phyloP scores from a whole-genome alignment of 176 grass and related monocot species.

The Bonia amplexicaulis region DNA sequence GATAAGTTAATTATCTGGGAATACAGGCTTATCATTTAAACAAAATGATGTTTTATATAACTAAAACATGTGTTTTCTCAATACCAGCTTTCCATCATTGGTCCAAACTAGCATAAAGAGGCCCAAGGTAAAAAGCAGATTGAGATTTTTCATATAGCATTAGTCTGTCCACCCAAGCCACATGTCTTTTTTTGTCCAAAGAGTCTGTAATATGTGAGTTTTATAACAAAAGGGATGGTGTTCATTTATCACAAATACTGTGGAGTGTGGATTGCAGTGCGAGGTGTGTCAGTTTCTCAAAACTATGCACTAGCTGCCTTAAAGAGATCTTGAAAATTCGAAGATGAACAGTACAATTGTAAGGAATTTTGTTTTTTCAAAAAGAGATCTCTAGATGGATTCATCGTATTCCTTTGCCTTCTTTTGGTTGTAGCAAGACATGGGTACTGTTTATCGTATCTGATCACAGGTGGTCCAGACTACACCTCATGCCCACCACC shows the following conservation, averaged over 20 bases:
- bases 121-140: background rate
- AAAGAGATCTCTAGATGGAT: background rate
- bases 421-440: conserved; percentile 33
- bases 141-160: background rate
- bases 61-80: background rate
- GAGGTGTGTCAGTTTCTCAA: background rate
- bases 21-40: background rate
- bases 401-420: conserved; percentile 32
- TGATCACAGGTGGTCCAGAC: conserved; percentile 24
- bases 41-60: background rate
- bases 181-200: background rate
- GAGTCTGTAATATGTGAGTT: background rate
- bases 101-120: background rate
- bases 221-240: background rate
- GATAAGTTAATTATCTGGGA: background rate
- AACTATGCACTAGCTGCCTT: background rate
- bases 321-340: background rate
- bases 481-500: conserved; percentile 11
- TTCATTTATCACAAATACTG: background rate
- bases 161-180: background rate
- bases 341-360: conserved; percentile 11
- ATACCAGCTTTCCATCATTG: background rate
- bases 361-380: no score
- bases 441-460: conserved; percentile 19
- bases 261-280: conserved; percentile 12